Conservation (phyloP, 2,329 filamentous ascomycete species). For the Aspergillus ibericus region DNA sequence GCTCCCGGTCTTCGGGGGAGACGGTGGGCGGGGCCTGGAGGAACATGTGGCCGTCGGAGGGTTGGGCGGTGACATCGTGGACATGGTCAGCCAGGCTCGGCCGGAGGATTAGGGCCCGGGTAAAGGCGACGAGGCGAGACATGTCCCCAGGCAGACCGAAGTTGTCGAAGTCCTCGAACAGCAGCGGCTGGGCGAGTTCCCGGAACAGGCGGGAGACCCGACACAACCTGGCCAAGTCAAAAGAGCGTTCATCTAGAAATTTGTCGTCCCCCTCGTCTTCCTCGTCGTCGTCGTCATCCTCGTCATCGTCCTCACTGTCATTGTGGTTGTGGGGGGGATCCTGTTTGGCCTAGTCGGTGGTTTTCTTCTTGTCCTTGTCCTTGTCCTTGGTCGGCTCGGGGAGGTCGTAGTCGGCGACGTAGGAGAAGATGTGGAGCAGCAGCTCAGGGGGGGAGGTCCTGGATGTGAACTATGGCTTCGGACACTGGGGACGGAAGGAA, state of each 20-base stretch:
- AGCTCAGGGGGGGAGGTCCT: constrained; percentile 23
- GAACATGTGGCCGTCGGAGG: background rate
- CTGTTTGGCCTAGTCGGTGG: background rate
- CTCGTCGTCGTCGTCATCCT: background rate
- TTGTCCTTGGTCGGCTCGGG: background rate
- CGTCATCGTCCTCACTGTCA: background rate
- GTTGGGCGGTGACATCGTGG: constrained; percentile 4
- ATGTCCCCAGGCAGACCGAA: constrained; percentile 2
- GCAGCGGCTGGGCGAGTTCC: constrained; percentile 23
- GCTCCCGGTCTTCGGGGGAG: background rate
- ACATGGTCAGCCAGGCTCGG: constrained; percentile 21
- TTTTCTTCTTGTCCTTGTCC: background rate
- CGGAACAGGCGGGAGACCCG: constrained; percentile 23
- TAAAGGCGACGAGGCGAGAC: constrained; percentile 11
- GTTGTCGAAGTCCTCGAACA: constrained; percentile 20
- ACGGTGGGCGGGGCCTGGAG: background rate
- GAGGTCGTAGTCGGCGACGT: background rate
- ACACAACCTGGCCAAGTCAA: constrained; percentile 18
- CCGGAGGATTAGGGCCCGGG: constrained; percentile 15
- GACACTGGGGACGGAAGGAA: too few species aligned
- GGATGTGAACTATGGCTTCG: constrained; percentile 16
- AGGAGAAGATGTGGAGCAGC: constrained; percentile 18
- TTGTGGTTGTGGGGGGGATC: background rate
- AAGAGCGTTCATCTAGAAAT: background rate
- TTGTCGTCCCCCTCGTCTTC: background rate